Evolutionary conservation across 495 filamentous ascomycete species (phyloP), one percentile per base, ranked within the genome.

Genomic region (Bacidia gigantensis): DNA sequence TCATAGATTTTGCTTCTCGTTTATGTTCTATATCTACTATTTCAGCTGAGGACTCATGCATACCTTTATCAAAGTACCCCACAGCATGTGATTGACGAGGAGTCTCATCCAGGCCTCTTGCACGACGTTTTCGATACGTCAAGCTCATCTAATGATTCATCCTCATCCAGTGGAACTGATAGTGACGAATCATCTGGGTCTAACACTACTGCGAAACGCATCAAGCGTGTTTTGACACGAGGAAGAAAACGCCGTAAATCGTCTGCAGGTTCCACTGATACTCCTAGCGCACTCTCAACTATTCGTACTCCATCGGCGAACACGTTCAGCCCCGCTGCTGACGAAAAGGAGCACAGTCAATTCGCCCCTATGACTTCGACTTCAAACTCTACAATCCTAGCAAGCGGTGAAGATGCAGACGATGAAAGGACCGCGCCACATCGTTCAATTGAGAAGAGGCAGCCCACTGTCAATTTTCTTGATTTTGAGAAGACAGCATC

Each of bases 61-160:
- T 93, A 94, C 65, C 81, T 95, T 64, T 95, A 93, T 58, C 84
- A 84, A 53, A 89, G 87, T 58, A 92, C 84, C 7, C 88, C 89
- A 11, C 87, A 94, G 62, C 79, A 85, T 53, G 82, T 90, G 44
- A 89, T 94, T 54, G 89, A 95, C 54, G 84, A 90, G 62, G 86
- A 92, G 60, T 81, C 85, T 0, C 82, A 85, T 46, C 89, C 89
- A 2, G 89, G 89, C 51, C 76, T 90, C 0, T 71, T 89, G n/a
- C 83, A 83, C 9, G 82, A 84, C 23, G 84, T 89, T 59, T 72
- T 94, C 63, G 79, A 86, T 56, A 77, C 77, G 18, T 85, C 83
- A 3, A 80, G 74, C 57, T 75, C 73, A 17, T 85, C 81, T 1
- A 68, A 76, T 49, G 72, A 74, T 53, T 71, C 76, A 11, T 69